Evolutionary conservation across 768 basidiomycete species (phyloP).

Genomic region (Lactarius sp.): DNA sequence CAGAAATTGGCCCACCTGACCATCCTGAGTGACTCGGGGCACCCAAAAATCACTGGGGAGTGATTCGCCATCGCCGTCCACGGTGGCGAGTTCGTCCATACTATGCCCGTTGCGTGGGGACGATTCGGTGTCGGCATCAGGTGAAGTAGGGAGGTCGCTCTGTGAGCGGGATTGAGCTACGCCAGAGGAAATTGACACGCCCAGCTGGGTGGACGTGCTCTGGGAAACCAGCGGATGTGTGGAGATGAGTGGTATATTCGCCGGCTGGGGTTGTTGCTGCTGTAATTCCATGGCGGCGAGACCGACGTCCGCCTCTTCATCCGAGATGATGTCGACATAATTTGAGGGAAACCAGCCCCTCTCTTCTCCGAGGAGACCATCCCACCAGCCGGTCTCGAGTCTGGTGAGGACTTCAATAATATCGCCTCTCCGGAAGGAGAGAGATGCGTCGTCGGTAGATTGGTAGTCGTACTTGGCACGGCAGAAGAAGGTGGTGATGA

Average conservation of each 20-base stretch:
- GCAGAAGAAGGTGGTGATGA: slow-evolving; percentile 73
- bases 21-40: slow-evolving; percentile 75
- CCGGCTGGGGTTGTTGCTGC: slow-evolving; percentile 3
- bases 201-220: slow-evolving; percentile 35
- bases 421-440: slow-evolving; percentile 83
- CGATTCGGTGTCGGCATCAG: slow-evolving; percentile 41
- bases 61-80: slow-evolving; percentile 29
- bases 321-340: slow-evolving; percentile 76
- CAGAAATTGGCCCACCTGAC: slow-evolving; percentile 57
- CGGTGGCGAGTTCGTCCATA: slow-evolving; percentile 32
- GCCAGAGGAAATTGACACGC: slow-evolving; percentile 34
- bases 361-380: slow-evolving; percentile 83
- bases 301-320: slow-evolving; percentile 72
- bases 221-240: slow-evolving; percentile 19
- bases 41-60: slow-evolving; percentile 83
- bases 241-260: slow-evolving; percentile 9
- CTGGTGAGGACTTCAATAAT: slow-evolving; percentile 91
- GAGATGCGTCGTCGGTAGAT: slow-evolving; percentile 81
- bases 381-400: slow-evolving; percentile 97
- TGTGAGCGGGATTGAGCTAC: slow-evolving; percentile 27
- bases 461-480: slow-evolving; percentile 89
- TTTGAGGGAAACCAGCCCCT: slow-evolving; percentile 98
- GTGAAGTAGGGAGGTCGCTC: slow-evolving; percentile 52
- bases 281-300: slow-evolving; percentile 46
- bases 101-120: slow-evolving; percentile 34